Evolutionary conservation across 2,329 filamentous ascomycete genomes (phyloP).

Genomic region (Aspergillus ibericus): DNA sequence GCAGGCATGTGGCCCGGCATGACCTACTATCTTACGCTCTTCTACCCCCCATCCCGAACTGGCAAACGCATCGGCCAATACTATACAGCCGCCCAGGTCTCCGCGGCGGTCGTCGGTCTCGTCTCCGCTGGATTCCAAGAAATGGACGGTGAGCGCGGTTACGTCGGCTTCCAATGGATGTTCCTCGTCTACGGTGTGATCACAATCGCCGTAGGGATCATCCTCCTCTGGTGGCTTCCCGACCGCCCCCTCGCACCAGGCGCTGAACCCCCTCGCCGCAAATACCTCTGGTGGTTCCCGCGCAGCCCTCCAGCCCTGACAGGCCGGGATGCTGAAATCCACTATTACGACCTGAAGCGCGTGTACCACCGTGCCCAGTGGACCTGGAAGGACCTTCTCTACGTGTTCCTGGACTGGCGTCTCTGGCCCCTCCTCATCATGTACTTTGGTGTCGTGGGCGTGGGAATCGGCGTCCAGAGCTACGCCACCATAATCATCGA

Average conservation of each 20-base stretch:
- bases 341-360: slow-evolving; percentile 78
- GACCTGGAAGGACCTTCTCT: slow-evolving; percentile 67
- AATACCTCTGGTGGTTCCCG: slow-evolving; percentile 64
- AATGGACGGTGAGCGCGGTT: slow-evolving; percentile 75
- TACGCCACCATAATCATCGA: slow-evolving; percentile 86
- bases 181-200: slow-evolving; percentile 83
- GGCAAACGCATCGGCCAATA: slow-evolving; percentile 88
- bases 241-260: slow-evolving; percentile 75
- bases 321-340: slow-evolving; percentile 74
- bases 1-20: slow-evolving; percentile 96
- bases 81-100: slow-evolving; percentile 85
- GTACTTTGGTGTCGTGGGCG: slow-evolving; percentile 94
- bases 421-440: slow-evolving; percentile 83
- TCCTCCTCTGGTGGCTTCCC: slow-evolving; percentile 85
- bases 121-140: slow-evolving; percentile 89
- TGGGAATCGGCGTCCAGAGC: slow-evolving; percentile 84
- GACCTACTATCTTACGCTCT: slow-evolving; percentile 87
- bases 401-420: slow-evolving; percentile 79
- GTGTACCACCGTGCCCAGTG: slow-evolving; percentile 77
- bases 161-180: slow-evolving; percentile 72
- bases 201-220: slow-evolving; percentile 68
- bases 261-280: slow-evolving; percentile 17
- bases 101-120: slow-evolving; percentile 82
- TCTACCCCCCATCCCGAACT: slow-evolving; percentile 83
- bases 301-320: slow-evolving; percentile 67